Conservation (phyloP, 2,329 filamentous ascomycete species). For the Achaetomium macrosporum region DNA sequence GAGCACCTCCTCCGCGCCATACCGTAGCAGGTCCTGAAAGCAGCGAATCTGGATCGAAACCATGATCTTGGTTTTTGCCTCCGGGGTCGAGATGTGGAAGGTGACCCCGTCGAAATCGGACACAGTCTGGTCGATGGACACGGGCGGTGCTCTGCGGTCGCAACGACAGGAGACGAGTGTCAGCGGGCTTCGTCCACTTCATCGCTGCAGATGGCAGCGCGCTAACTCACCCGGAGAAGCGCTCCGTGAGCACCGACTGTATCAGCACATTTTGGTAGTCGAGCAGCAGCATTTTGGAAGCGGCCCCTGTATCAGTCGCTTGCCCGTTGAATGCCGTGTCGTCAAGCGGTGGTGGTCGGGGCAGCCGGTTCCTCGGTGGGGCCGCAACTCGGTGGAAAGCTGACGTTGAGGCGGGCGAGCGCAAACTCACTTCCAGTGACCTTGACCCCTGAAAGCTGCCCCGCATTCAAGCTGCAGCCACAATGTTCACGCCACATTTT, state of each 20-base stretch:
- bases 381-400: slow-evolving; percentile 13
- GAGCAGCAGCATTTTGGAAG: slow-evolving; percentile 72
- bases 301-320: slow-evolving; percentile 16
- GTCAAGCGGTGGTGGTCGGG: slow-evolving; percentile 13
- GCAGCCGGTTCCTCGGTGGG: slow-evolving; percentile 10
- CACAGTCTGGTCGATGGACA: slow-evolving; percentile 93
- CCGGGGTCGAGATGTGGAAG: slow-evolving; percentile 96
- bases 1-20: slow-evolving; percentile 87
- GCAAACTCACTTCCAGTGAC: neutral
- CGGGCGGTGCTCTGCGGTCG: slow-evolving; percentile 63
- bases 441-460: slow-evolving; percentile 12
- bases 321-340: slow-evolving; percentile 4
- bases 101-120: slow-evolving; percentile 99
- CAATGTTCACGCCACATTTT: neutral
- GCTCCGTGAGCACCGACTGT: slow-evolving; percentile 89
- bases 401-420: slow-evolving; percentile 22
- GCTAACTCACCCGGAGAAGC: slow-evolving; percentile 71
- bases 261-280: slow-evolving; percentile 99
- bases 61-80: slow-evolving; percentile 87
- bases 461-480: slow-evolving; percentile 15
- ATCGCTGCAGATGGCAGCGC: neutral
- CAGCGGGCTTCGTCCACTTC: neutral
- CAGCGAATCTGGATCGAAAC: slow-evolving; percentile 94
- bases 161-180: neutral
- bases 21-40: slow-evolving; percentile 84